Evolutionary conservation across 352 stramenopile species (phyloP), one percentile per base, ranked within the genome.

Genomic region (Ophiocytium majus): DNA sequence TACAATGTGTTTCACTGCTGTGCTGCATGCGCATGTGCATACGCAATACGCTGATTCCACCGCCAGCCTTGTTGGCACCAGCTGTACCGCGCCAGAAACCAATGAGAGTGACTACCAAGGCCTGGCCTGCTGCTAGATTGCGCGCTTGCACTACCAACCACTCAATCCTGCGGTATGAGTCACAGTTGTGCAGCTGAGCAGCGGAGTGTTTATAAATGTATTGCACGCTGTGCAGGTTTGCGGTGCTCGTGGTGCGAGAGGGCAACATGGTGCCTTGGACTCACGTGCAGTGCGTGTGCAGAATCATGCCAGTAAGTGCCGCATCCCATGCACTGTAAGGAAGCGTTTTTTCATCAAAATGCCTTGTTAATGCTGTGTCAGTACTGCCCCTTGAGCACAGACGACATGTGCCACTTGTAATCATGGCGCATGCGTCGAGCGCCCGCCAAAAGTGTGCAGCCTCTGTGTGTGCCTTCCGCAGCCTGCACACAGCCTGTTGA

Each of bases 211-310:
- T 23, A 23, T 71, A 23, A 23, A 23, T 71, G 28, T 71, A 23
- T 78, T 78, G 14, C 35, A 5, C 14, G 35, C 5, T 5, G 5
- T 78, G 35, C 66, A 78, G 66, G 17, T 78, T 43, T 78, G 66
- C 66, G 35, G 66, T 78, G 35, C 66, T 78, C 14, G 66, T 78
- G 32, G 66, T 43, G 10, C 32, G 35, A 5, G 66, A 78, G 66
- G 35, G 35, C 32, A 17, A 78, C 5, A 78, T 17, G 5, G 35
- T 78, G 35, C 5, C 66, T 43, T 78, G 66, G 66, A 78, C 5
- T 43, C 66, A 78, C 35, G 5, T 78, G 35, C 66, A 78, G 66
- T 78, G 66, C 35, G 10, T 78, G 5, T 78, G 66, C 35, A 78
- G 66, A 14, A 5, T 78, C 66, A 78, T 78, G 66, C 66, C 32